Base-by-base conservation (phyloP, 106 monocot species). In the Iris macrosiphon region DNA sequence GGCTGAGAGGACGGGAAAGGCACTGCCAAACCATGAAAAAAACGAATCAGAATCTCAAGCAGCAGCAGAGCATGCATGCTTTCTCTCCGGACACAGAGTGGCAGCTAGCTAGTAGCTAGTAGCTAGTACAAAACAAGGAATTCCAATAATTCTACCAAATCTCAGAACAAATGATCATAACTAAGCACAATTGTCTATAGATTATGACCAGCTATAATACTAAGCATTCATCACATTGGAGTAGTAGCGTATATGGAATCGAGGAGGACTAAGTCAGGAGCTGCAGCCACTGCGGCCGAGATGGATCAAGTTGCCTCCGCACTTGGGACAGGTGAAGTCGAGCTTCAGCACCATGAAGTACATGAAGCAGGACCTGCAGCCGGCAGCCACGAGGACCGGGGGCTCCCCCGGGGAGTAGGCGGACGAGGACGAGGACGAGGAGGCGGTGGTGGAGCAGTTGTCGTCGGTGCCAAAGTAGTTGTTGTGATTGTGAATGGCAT, bases 351-450 rank as follows among this genome's bases (percentile, higher is more conserved):
- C 80, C 93, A 93, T 93, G 74, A 83, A 77, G 61, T 88, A 88
- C 82, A 88, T 93, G 80, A 87, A 78, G 65, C 93, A 93, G 10
- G 70, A 31, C 59, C 75, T 65, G 77, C 93, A 93, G n/a, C 87
- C 93, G 7, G 83, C 93, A n/a, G 76, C 72, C 6, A 93, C 80
- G 43, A 93, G 52, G 14, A 41, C 29, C 16, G 39, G 63, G 25
- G 13, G 11, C 6, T 34, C 31, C 20, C 18, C 44, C 40, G 0
- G 16, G 27, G 4, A 48, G 59, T 44, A 15, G 31, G 17, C 35
- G n/a, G 72, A 79, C 17, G 81, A 75, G 12, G 64, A 33, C n/a
- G n/a, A n/a, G n/a, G n/a, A n/a, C n/a, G n/a, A n/a, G 46, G 37
- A 65, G 9, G 65, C 62, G 20, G 75, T 53, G 40, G 50, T n/a